Base-by-base conservation (phyloP, 2,329 filamentous ascomycete species). In the Trichophyton benhamiae region DNA sequence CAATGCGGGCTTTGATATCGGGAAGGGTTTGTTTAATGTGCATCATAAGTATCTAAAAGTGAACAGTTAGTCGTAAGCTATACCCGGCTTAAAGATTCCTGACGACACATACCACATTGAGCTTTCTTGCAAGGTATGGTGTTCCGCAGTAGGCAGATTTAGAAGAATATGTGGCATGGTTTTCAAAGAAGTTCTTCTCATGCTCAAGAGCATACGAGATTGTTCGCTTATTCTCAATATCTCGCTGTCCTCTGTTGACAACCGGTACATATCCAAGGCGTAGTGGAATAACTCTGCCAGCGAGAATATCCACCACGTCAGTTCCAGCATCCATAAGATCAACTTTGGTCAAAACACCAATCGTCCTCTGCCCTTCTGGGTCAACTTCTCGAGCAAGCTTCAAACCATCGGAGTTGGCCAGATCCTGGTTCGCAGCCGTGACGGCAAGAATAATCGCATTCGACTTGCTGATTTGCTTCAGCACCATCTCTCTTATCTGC, bases 11-110 rank as follows among this genome's bases (percentile, higher is more conserved):
- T 79, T 99, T 99, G 80, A 99, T 99, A 72, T 99, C 94, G 46
- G 94, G 94, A 13, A 99, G 83, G 1, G 94, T 99, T 79, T 99
- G 92, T 78, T 99, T 99, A 80, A 99, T 99, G 80, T 99, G 94
- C 94, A 99, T 99, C 92, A 99, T 97, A 68, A 99, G 83, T 72
- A 99, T 97, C 82, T 83, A 20, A 70, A 13, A 58, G 42, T n/a
- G 3, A 13, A 15, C 8, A 41, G 20, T 46, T 46, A 44, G 33
- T 33, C 7, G 17, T 20, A 25, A 13, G n/a, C 25, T 9, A 49
- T 36, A 59, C 11, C 38, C 7, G 1, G 3, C 1, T 6, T 5
- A 6, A 17, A 17, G n/a, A n/a, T 46, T 30, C 8, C 4, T 15
- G 13, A 4, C 52, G 13, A 8, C 36, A 67, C 77, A 36, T 72